Base-by-base conservation (phyloP, 768 basidiomycete species). In the Termitomyces sp. region DNA sequence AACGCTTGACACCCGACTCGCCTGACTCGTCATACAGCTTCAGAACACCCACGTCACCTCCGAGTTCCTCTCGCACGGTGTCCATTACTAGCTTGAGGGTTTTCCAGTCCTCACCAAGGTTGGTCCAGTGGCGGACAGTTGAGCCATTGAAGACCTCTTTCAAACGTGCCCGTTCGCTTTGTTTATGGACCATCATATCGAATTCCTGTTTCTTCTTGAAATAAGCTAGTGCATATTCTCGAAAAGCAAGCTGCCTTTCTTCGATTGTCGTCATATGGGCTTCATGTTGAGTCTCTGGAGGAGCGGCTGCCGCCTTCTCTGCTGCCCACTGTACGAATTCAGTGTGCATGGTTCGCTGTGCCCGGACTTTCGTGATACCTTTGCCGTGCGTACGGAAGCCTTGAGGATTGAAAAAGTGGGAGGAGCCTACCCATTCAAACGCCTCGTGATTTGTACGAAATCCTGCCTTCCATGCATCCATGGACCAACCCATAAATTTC, bases 401-500 rank as follows among this genome's bases (percentile, higher is more conserved):
- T 14, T 60, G 63, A 2, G 80, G 73, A 54, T 79, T 69, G 62
- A 86, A 87, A 55, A 81, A 80, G n/a, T 75, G 75, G 10, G 81
- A 82, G 5, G 76, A 71, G 2, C 73, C 71, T 1, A 80, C 76
- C 81, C 89, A 90, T 52, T 80, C 66, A 63, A 89, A 89, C 4
- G 80, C 68, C 16, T 82, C 80, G 2, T 67, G 69, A 53, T 80
- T 77, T 0, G 82, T 83, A 12, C 68, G 53, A 60, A 90, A 90
- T 0, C 87, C 86, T 34, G 66, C 65, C 37, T 65, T 59, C 77
- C 82, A 86, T 21, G 66, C 63, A 5, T 77, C 75, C 73, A 80
- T 74, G 0, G 82, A 80, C 25, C 87, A 75, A 4, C 79, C 84
- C 62, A 87, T 73, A 63, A 87, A 90, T 7, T 68, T 59, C 19